Conservation (phyloP, 441 rosid genomes). For the Cnidoscolus chayamansa region DNA sequence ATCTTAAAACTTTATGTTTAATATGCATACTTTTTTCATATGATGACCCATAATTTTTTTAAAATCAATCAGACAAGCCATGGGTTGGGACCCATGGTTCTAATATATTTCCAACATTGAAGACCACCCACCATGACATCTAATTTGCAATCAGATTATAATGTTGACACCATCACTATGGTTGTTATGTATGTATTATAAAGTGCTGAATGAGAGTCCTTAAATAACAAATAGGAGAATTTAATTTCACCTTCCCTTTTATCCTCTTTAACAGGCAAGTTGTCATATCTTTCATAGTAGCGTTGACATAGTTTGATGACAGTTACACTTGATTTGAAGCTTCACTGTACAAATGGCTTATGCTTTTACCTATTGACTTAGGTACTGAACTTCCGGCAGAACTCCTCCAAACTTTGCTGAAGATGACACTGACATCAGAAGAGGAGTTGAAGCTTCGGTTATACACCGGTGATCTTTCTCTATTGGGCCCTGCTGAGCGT, state of each 20-base stretch:
- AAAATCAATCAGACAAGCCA: too few relatives aligned
- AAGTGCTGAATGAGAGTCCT: too few relatives aligned
- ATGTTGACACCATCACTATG: too few relatives aligned
- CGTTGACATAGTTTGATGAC: background rate
- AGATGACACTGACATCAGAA: slow-evolving; percentile 85
- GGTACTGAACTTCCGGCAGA: slow-evolving; percentile 90
- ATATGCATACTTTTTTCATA: too few relatives aligned
- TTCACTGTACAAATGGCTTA: background rate
- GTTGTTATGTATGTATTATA: too few relatives aligned
- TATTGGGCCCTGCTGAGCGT: slow-evolving; percentile 87
- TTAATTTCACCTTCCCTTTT: background rate
- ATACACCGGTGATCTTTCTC: slow-evolving; percentile 63
- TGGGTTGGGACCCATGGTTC: too few relatives aligned
- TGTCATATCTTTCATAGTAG: background rate
- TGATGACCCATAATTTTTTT: too few relatives aligned
- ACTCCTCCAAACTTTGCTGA: slow-evolving; percentile 73
- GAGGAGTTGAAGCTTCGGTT: slow-evolving; percentile 93
- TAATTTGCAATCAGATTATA: background rate
- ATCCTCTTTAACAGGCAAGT: background rate
- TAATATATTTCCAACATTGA: too few relatives aligned
- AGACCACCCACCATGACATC: background rate
- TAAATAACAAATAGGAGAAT: background rate
- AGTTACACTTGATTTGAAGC: background rate
- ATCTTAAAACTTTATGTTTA: too few relatives aligned
- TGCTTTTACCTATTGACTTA: slow-evolving; percentile 32